These are phyloP conservation scores for Neurospora tetrasperma DNA, from an alignment of 495 filamentous ascomycete genomes.

Conservation along the genomic window DNA sequence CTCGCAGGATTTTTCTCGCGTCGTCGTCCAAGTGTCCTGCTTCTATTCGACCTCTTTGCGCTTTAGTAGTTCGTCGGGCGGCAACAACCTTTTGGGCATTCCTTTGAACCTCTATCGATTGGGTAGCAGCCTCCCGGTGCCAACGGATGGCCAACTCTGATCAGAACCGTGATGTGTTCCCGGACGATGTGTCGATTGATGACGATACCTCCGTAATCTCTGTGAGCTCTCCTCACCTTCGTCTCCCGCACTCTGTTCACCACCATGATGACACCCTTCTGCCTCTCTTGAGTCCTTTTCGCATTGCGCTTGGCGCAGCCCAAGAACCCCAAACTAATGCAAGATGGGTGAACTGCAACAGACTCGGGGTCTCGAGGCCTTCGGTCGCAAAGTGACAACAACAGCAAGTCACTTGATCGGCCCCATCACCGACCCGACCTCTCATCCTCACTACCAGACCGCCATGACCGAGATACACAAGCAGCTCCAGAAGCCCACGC, in stretches of 20 bases:
- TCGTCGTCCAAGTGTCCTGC: not conserved
- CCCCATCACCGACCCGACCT: constrained; percentile 49
- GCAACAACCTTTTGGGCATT: not conserved
- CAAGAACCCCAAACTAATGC: not conserved
- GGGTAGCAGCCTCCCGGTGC: constrained; percentile 2
- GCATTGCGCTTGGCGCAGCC: not conserved
- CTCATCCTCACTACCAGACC: constrained; percentile 62
- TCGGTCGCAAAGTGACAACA: constrained; percentile 87
- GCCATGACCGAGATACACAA: constrained; percentile 86
- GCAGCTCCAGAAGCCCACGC: constrained; percentile 67
- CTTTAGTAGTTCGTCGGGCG: not conserved
- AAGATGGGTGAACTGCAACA: constrained; percentile 25
- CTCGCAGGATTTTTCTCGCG: not conserved
- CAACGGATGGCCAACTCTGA: constrained; percentile 45
- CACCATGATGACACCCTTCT: not conserved
- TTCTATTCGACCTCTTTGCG: not conserved
- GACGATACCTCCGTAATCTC: constrained; percentile 43
- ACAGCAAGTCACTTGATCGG: constrained; percentile 85
- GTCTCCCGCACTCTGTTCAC: not conserved
- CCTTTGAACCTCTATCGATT: not conserved
- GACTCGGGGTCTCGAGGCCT: constrained; percentile 84
- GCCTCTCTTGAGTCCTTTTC: not conserved
- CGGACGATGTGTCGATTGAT: constrained; percentile 34
- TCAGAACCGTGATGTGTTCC: constrained; percentile 40
- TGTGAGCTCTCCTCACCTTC: constrained; percentile 24